phyloP scores from a whole-genome alignment of 2,329 filamentous ascomycete species.

The Verticillium nonalfalfae region DNA sequence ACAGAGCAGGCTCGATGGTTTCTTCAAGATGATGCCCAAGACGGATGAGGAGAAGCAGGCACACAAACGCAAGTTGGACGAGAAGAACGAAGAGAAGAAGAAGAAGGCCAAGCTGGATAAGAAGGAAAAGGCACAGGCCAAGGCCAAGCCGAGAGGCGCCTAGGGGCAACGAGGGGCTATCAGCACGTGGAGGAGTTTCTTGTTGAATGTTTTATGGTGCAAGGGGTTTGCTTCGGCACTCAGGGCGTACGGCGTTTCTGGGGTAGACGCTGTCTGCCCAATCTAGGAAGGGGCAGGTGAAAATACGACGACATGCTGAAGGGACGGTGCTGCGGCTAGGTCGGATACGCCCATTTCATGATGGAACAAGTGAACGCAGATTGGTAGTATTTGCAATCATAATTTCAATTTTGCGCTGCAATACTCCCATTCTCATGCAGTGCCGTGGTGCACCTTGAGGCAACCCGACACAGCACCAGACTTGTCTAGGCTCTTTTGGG shows the following conservation, averaged over 20 bases:
- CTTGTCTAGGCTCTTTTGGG: not conserved
- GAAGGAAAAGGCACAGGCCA: constrained; percentile 89
- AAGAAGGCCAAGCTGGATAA: constrained; percentile 93
- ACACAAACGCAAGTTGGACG: constrained; percentile 89
- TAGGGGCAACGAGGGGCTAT: not conserved
- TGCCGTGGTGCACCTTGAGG: too few species aligned
- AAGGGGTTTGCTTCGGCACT: too few species aligned
- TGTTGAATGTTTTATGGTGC: not conserved
- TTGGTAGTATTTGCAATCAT: too few species aligned
- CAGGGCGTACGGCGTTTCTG: not conserved
- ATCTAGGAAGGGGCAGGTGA: not conserved
- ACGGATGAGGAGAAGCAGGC: constrained; percentile 78
- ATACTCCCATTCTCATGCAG: too few species aligned
- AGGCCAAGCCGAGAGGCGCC: constrained; percentile 73
- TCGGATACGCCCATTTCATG: not conserved
- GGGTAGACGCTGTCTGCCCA: not conserved
- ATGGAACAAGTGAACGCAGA: not conserved
- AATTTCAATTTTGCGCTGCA: too few species aligned
- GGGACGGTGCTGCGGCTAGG: not conserved
- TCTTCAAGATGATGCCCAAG: constrained; percentile 91
- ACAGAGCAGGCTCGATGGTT: constrained; percentile 87
- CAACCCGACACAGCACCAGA: too few species aligned
- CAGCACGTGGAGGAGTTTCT: not conserved
- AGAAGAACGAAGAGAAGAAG: constrained; percentile 86
- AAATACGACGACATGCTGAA: not conserved